A percentile compares a stretch with the other conserved stretches of the same genome.
These are phyloP conservation scores for Circinella minor DNA, from an alignment of 371 early-diverging fungal species.

Conservation along the genomic window DNA sequence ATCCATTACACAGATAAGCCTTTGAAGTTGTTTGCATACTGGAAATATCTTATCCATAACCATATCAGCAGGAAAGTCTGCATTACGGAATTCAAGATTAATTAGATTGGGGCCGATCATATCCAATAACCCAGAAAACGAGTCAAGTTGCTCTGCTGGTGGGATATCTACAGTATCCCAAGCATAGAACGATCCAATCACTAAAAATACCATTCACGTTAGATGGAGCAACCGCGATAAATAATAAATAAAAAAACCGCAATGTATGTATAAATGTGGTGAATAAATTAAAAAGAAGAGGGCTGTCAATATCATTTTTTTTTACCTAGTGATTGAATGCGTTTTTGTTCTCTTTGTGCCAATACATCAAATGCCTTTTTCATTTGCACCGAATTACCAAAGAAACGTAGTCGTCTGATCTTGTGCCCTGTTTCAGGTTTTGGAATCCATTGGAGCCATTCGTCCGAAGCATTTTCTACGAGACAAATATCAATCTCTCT, in stretches of 20 bases:
- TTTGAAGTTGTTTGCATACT: not conserved
- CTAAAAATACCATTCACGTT: not conserved
- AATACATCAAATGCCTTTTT: conserved; percentile 13
- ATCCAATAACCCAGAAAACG: not conserved
- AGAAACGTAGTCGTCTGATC: conserved; percentile 7
- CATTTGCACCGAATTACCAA: conserved; percentile 16
- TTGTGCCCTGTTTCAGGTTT: conserved; percentile 9
- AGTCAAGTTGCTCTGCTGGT: conserved; percentile 8
- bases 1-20: conserved; percentile 13
- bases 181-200: conserved; percentile 14
- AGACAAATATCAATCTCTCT: conserved; percentile 8
- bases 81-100: conserved; percentile 14
- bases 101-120: conserved; percentile 1
- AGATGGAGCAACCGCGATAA: too few species aligned
- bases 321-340: conserved; percentile 9
- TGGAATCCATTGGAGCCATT: conserved; percentile 12
- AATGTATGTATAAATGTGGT: too few species aligned
- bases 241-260: too few species aligned
- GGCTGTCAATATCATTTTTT: too few species aligned
- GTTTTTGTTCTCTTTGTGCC: not conserved
- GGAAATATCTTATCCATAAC: conserved; percentile 4
- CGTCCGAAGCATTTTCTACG: conserved; percentile 1
- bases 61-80: not conserved
- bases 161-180: conserved; percentile 17
- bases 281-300: not conserved